These are phyloP conservation scores for Peronospora tabacina DNA, from an alignment of 352 stramenopile species.

Conservation along the genomic window DNA sequence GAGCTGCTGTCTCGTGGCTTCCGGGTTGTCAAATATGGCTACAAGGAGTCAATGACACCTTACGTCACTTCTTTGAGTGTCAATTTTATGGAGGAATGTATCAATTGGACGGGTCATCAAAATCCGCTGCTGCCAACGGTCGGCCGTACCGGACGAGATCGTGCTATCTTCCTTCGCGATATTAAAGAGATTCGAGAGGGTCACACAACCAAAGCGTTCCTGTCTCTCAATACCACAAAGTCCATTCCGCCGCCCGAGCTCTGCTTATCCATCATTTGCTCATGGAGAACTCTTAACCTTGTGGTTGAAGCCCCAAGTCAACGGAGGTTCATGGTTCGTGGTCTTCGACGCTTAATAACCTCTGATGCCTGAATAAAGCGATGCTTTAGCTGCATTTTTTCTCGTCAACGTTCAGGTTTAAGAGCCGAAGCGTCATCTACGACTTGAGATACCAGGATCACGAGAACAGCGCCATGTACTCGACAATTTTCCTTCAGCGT, in stretches of 20 bases:
- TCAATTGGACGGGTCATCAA: constrained; percentile 49
- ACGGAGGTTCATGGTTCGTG: constrained; percentile 47
- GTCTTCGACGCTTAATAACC: constrained; percentile 30
- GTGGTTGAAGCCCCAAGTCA: constrained; percentile 40
- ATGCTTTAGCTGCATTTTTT: neutral
- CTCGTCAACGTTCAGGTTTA: neutral
- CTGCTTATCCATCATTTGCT: constrained; percentile 57
- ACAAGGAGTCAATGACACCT: constrained; percentile 33
- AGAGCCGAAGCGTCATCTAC: neutral
- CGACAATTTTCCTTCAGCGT: neutral
- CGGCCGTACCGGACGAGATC: constrained; percentile 4
- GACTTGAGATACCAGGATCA: neutral
- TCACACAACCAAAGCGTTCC: constrained; percentile 46
- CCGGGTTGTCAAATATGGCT: constrained; percentile 54
- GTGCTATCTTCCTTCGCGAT: constrained; percentile 39
- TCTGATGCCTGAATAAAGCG: too few species aligned
- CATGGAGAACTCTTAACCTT: constrained; percentile 56
- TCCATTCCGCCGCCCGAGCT: constrained; percentile 22
- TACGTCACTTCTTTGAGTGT: constrained; percentile 39
- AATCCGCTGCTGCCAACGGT: constrained; percentile 6
- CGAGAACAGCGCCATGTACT: neutral
- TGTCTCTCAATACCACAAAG: constrained; percentile 21
- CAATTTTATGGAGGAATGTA: constrained; percentile 46
- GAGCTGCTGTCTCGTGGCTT: constrained; percentile 59
- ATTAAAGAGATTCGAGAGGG: constrained; percentile 48